These are phyloP conservation scores for Wickerhamiella slavikovae DNA, from an alignment of 805 yeast genomes.

Conservation along the genomic window DNA sequence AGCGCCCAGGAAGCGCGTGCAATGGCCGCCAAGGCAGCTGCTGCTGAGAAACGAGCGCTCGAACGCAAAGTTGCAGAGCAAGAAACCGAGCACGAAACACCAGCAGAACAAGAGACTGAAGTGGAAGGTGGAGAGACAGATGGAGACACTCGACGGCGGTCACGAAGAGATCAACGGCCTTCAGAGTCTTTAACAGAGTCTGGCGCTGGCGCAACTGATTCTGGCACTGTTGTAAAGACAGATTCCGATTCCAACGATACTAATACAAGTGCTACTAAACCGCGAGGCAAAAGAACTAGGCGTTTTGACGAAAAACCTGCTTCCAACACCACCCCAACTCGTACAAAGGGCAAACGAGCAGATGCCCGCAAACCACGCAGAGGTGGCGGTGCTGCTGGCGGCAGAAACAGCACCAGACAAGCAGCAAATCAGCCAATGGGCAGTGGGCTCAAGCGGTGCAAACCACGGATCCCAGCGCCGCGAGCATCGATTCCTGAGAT, in stretches of 20 bases:
- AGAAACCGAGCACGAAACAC: background rate
- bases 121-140: background rate
- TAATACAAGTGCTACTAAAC: background rate
- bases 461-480: constrained; percentile 62
- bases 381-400: background rate
- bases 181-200: background rate
- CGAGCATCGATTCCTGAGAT: constrained; percentile 61
- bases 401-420: background rate
- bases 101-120: background rate
- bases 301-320: background rate
- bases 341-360: background rate
- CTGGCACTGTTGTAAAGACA: background rate
- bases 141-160: background rate
- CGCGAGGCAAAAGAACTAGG: no score
- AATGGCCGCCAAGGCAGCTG: constrained; percentile 6
- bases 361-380: background rate
- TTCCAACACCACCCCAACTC: background rate
- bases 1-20: constrained; percentile 17
- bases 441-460: background rate
- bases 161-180: background rate
- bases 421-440: background rate
- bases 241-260: background rate
- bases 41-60: background rate
- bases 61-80: background rate
- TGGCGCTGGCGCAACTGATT: background rate